A percentile compares a stretch with the other conserved stretches of the same genome.
Conservation (phyloP, 176 grass and related monocot genomes). For the Pontederia paniculata region DNA sequence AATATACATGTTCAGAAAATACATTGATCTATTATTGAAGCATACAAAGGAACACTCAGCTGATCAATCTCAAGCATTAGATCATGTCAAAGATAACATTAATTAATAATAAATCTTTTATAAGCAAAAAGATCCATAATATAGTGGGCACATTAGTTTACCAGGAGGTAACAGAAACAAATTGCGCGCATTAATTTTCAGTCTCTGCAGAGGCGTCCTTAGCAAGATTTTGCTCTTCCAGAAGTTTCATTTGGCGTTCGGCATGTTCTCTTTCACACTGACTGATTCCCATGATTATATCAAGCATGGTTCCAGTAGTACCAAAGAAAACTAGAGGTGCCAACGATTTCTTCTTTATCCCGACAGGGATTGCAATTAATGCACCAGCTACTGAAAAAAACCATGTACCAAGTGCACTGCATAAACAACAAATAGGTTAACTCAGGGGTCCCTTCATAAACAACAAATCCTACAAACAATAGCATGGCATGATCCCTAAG, state of each 20-base stretch:
- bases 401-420: slow-evolving; percentile 93
- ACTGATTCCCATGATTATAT: slow-evolving; percentile 90
- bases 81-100: no score
- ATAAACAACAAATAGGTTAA: slow-evolving; percentile 1
- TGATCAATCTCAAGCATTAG: no score
- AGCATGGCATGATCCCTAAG: no score
- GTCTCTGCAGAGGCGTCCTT: slow-evolving; percentile 13
- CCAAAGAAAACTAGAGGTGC: slow-evolving; percentile 80
- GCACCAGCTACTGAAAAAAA: slow-evolving; percentile 85
- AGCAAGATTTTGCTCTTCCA: slow-evolving; percentile 50
- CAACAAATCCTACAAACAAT: no score
- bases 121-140: no score
- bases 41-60: no score
- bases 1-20: no score
- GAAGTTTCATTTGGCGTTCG: slow-evolving; percentile 73
- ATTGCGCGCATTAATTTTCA: slow-evolving; percentile 16
- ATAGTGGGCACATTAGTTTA: no score
- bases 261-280: slow-evolving; percentile 84
- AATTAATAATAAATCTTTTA: no score
- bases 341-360: slow-evolving; percentile 82
- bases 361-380: slow-evolving; percentile 83
- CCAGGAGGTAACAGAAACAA: no score
- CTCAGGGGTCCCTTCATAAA: no score
- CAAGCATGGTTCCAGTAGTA: slow-evolving; percentile 95
- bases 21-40: no score